Conservation (phyloP, 176 grass and related monocot species). For the Eleusine indica region DNA sequence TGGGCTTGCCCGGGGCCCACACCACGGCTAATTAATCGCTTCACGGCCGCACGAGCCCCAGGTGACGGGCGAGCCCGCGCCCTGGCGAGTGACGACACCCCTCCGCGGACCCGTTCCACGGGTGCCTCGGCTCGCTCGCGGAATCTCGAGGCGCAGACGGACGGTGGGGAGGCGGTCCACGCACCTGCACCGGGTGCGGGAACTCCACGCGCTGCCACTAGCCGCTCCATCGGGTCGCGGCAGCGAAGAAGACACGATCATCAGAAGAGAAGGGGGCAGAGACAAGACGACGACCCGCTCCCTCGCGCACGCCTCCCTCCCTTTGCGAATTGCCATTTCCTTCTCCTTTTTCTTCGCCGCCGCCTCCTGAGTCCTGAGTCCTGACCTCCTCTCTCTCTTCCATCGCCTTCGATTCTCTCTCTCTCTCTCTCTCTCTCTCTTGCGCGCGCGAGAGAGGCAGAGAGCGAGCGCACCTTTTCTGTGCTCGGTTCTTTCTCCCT, state of each 20-base stretch:
- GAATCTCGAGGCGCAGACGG: neutral
- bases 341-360: conserved; percentile 9
- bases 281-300: neutral
- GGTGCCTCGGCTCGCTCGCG: rapidly evolving
- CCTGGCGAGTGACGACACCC: neutral
- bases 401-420: neutral
- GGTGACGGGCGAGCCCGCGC: conserved; percentile 33
- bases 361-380: neutral
- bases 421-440: neutral
- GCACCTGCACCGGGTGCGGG: neutral
- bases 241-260: conserved; percentile 24
- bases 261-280: neutral
- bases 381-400: neutral
- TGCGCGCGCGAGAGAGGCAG: neutral
- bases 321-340: neutral
- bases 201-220: neutral
- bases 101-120: neutral
- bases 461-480: neutral
- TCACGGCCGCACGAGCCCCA: conserved; percentile 21
- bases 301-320: too few relatives aligned
- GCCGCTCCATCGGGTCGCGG: conserved; percentile 26
- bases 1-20: neutral
- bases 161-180: neutral
- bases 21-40: neutral
- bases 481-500: conserved; percentile 50